Evolutionary conservation across 495 filamentous ascomycete genomes (phyloP).

Genomic region (Penicillium simplicissimum): DNA sequence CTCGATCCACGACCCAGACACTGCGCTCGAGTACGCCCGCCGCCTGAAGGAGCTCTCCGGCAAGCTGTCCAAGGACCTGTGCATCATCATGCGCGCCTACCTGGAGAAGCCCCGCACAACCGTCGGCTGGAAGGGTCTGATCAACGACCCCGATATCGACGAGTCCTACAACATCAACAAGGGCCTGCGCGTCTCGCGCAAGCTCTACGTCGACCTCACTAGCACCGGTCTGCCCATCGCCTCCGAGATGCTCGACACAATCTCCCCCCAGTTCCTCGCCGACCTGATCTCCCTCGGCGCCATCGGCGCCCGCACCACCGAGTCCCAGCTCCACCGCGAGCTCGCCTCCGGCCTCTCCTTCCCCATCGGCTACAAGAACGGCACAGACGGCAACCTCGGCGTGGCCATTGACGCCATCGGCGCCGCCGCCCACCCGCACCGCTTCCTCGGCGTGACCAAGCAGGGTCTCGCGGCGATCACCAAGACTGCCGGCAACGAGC

Average conservation of each 20-base stretch:
- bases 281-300: slow-evolving; percentile 94
- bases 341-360: slow-evolving; percentile 95
- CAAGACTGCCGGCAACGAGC: slow-evolving; percentile 86
- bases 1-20: slow-evolving; percentile 92
- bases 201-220: slow-evolving; percentile 90
- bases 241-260: slow-evolving; percentile 96
- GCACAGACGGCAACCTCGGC: slow-evolving; percentile 88
- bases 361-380: slow-evolving; percentile 99
- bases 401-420: slow-evolving; percentile 98
- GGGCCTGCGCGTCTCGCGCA: slow-evolving; percentile 81
- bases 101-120: slow-evolving; percentile 99
- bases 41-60: slow-evolving; percentile 72
- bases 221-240: slow-evolving; percentile 87
- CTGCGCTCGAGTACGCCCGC: slow-evolving; percentile 82
- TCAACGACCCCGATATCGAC: slow-evolving; percentile 98
- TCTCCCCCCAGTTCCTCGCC: slow-evolving; percentile 94
- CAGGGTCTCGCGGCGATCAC: slow-evolving; percentile 95
- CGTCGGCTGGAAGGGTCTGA: slow-evolving; percentile 98
- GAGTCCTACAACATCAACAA: slow-evolving; percentile 99
- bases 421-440: slow-evolving; percentile 84
- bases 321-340: slow-evolving; percentile 93
- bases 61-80: slow-evolving; percentile 78
- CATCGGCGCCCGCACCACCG: slow-evolving; percentile 95
- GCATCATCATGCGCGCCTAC: slow-evolving; percentile 97
- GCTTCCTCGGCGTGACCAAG: slow-evolving; percentile 99